Evolutionary conservation across 768 basidiomycete genomes (phyloP).

Genomic region (Termitomyces sp.): DNA sequence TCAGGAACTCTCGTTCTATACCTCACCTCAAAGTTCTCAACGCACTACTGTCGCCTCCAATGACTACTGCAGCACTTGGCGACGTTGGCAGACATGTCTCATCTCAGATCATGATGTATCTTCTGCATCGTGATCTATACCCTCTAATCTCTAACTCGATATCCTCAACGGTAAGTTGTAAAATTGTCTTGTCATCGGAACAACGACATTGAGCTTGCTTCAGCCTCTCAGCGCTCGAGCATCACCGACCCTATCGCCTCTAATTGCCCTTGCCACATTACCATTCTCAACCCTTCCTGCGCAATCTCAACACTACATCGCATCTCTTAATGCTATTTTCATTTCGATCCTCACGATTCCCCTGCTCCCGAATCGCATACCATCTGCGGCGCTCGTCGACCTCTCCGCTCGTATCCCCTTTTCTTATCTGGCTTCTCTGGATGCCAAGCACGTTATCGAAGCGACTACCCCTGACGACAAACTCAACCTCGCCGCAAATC

Average conservation of each 20-base stretch:
- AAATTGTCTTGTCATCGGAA: background rate
- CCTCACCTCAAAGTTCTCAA: slow-evolving; percentile 52
- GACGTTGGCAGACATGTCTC: slow-evolving; percentile 30
- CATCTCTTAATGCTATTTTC: slow-evolving; percentile 41
- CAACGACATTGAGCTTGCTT: background rate
- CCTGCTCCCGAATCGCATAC: slow-evolving; percentile 74
- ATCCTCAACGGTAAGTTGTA: slow-evolving; percentile 46
- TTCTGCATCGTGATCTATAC: slow-evolving; percentile 50
- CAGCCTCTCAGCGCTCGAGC: slow-evolving; percentile 61
- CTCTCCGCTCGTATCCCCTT: slow-evolving; percentile 68
- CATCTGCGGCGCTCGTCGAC: slow-evolving; percentile 55
- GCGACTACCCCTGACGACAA: slow-evolving; percentile 30
- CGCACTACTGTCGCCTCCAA: slow-evolving; percentile 38
- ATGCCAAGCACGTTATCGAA: slow-evolving; percentile 24
- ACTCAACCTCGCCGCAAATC: slow-evolving; percentile 72
- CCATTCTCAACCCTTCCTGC: slow-evolving; percentile 34
- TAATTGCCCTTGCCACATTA: slow-evolving; percentile 46
- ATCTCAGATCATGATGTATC: slow-evolving; percentile 39
- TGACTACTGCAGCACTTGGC: slow-evolving; percentile 26
- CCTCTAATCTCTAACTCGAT: slow-evolving; percentile 39
- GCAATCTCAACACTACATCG: slow-evolving; percentile 22
- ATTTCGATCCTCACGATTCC: slow-evolving; percentile 67
- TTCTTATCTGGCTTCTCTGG: slow-evolving; percentile 29
- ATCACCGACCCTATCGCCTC: slow-evolving; percentile 44
- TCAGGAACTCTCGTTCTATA: slow-evolving; percentile 46